Evolutionary conservation across 768 basidiomycete species (phyloP).

Genomic region (Mrakia gelida): DNA sequence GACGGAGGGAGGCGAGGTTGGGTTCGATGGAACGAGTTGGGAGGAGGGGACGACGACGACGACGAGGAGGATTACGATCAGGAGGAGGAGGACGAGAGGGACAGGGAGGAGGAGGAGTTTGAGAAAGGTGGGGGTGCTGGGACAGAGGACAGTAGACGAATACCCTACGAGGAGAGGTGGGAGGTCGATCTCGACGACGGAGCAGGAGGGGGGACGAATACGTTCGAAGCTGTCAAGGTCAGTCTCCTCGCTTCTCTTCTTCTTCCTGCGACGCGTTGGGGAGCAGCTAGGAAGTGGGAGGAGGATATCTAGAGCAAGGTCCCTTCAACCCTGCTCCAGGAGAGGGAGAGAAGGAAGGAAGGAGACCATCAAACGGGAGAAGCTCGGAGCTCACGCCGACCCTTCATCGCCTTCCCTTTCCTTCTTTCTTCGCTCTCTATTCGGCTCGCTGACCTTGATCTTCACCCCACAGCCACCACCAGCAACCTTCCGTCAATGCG

Average conservation of each 20-base stretch:
- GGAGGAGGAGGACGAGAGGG: slow-evolving; percentile 41
- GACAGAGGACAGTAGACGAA: slow-evolving; percentile 34
- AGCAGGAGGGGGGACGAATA: slow-evolving; percentile 34
- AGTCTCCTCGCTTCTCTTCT: background rate
- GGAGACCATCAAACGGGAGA: background rate
- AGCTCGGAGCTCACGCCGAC: background rate
- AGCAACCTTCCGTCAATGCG: slow-evolving; percentile 70
- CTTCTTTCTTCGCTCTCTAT: background rate
- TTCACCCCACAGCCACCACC: slow-evolving; percentile 43
- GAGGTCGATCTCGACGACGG: slow-evolving; percentile 61
- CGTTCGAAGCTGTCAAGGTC: slow-evolving; percentile 46
- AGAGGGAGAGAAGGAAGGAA: background rate
- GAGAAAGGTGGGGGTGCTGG: background rate
- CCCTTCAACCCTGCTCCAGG: too few species aligned
- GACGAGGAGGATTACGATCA: slow-evolving; percentile 52
- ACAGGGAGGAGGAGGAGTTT: background rate
- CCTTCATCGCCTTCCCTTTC: background rate
- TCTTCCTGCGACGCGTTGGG: background rate
- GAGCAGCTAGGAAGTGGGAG: background rate
- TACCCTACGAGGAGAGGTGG: slow-evolving; percentile 73
- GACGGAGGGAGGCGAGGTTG: slow-evolving; percentile 39
- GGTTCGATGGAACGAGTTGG: slow-evolving; percentile 54
- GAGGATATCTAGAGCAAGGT: background rate
- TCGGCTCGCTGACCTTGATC: background rate
- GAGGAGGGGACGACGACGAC: slow-evolving; percentile 81